Evolutionary conservation across 306 rosid genomes (phyloP).

Genomic region (Ceratonia siliqua): DNA sequence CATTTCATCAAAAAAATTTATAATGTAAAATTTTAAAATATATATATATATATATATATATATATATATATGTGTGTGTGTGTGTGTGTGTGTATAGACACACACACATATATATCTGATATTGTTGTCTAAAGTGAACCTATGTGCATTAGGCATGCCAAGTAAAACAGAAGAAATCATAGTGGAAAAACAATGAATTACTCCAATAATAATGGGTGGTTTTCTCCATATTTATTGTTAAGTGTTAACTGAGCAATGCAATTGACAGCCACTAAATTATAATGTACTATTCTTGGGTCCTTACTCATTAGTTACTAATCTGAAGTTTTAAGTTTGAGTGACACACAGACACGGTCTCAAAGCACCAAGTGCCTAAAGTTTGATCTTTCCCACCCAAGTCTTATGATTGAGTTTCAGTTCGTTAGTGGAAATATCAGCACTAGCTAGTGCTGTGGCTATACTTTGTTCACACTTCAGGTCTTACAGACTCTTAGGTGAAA

Average conservation of each 20-base stretch:
- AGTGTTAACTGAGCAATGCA: constrained; percentile 7
- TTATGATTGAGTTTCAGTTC: constrained; percentile 1
- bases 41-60: no score
- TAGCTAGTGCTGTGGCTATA: neutral
- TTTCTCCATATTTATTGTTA: constrained; percentile 9
- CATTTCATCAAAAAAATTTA: neutral
- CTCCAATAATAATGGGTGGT: neutral
- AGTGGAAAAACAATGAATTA: constrained; percentile 27
- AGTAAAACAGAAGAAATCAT: neutral
- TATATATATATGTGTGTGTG: no score
- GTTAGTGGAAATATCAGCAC: neutral
- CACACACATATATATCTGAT: no score
- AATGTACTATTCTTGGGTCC: neutral
- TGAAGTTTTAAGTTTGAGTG: neutral
- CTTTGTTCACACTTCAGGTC: neutral
- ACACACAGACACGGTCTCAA: neutral
- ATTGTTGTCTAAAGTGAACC: neutral
- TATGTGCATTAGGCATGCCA: neutral
- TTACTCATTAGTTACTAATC: neutral
- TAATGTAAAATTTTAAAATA: neutral
- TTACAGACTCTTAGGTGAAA: neutral
- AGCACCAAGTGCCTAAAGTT: constrained; percentile 8
- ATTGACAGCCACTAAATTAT: neutral
- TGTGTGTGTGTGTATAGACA: no score
- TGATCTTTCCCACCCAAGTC: neutral